Evolutionary conservation across 768 basidiomycete species (phyloP).

Genomic region (Mrakia frigida): DNA sequence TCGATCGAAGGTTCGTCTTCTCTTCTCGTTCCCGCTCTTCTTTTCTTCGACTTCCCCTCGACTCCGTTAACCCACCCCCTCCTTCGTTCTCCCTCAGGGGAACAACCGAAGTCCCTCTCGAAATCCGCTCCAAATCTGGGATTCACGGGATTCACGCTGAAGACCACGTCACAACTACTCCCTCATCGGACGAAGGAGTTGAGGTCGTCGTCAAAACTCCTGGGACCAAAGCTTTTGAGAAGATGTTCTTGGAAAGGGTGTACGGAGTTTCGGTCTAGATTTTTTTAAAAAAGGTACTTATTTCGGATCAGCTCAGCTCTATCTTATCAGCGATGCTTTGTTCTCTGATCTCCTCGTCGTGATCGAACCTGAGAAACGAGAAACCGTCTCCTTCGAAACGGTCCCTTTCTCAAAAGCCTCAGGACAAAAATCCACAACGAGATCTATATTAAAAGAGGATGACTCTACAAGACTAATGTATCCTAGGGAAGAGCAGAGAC

Average conservation of each 20-base stretch:
- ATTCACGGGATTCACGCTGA: slow-evolving; percentile 18
- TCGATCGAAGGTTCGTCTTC: slow-evolving; percentile 57
- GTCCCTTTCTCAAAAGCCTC: no score
- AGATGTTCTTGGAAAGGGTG: slow-evolving; percentile 12
- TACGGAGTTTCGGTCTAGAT: not conserved
- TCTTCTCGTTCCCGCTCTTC: not conserved
- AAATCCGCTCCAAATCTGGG: slow-evolving; percentile 16
- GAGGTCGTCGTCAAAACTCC: slow-evolving; percentile 25
- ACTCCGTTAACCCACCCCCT: not conserved
- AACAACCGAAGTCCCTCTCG: slow-evolving; percentile 15
- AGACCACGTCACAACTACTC: not conserved
- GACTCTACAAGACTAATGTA: no score
- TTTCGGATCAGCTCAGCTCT: no score
- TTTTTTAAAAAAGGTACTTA: no score
- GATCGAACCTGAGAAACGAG: no score
- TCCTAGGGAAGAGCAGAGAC: no score
- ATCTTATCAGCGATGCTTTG: no score
- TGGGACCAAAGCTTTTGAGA: slow-evolving; percentile 16
- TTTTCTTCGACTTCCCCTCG: not conserved
- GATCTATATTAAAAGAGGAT: no score
- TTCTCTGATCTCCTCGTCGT: no score
- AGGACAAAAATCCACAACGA: no score
- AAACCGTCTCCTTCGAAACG: no score
- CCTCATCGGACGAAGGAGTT: not conserved
- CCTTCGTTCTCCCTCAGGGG: not conserved